Percentiles rank a stretch among this genome's conserved stretches.
Conservation (phyloP, 768 basidiomycete species). For the Leccinum olivaceopallidum region DNA sequence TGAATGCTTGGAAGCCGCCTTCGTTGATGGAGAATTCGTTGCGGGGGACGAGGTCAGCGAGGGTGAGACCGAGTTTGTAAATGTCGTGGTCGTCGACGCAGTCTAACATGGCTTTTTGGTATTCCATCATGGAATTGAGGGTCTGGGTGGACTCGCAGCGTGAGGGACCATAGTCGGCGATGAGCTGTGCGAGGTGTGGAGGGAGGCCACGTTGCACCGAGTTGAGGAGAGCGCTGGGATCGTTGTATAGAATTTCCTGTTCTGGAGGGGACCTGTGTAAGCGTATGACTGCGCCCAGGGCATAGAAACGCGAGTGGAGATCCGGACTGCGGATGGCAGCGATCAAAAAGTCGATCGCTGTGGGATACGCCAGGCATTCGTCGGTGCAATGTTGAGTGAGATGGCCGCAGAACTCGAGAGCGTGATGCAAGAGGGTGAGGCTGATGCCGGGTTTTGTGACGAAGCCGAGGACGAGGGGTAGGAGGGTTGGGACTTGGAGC, state of each 20-base stretch:
- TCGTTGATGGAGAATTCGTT: constrained; percentile 64
- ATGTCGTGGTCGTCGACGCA: constrained; percentile 49
- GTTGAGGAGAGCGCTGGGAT: constrained; percentile 48
- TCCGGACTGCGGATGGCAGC: constrained; percentile 57
- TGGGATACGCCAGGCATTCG: constrained; percentile 44
- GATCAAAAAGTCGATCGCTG: constrained; percentile 51
- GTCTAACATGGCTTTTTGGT: constrained; percentile 54
- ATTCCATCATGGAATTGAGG: constrained; percentile 41
- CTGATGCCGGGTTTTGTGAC: constrained; percentile 45
- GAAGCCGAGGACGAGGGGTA: constrained; percentile 44
- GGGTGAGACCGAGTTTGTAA: constrained; percentile 48
- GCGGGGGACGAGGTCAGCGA: constrained; percentile 50
- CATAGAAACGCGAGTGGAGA: constrained; percentile 50
- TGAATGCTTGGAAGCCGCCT: constrained; percentile 50
- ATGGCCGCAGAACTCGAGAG: constrained; percentile 44
- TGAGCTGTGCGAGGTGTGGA: constrained; percentile 42
- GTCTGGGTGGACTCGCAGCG: constrained; percentile 50
- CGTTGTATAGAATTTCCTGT: constrained; percentile 45
- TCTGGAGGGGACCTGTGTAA: constrained; percentile 46
- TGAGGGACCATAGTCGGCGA: constrained; percentile 48
- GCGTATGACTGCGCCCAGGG: constrained; percentile 54
- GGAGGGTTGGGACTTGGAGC: constrained; percentile 44
- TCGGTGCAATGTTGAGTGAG: constrained; percentile 46
- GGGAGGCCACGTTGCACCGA: constrained; percentile 47
- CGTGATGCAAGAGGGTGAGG: constrained; percentile 51